A percentile compares a stretch with the other conserved stretches of the same genome.
Conservation (phyloP, 345 rosid genomes). For the Lumnitzera racemosa region DNA sequence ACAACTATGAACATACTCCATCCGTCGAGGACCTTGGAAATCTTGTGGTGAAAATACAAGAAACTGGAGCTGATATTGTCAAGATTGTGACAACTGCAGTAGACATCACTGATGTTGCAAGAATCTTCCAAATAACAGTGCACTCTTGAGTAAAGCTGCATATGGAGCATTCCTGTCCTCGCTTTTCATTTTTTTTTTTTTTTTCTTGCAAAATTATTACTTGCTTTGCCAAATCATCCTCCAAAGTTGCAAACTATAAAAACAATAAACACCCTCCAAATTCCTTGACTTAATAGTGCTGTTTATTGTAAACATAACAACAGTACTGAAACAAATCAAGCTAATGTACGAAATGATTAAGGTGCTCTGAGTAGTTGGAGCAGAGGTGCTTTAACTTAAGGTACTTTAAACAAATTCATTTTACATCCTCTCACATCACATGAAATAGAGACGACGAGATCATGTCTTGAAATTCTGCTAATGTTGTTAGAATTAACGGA, state of each 20-base stretch:
- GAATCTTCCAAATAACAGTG: conserved; percentile 73
- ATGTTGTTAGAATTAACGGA: too few species aligned
- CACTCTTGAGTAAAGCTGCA: conserved; percentile 73
- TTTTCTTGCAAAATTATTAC: not conserved
- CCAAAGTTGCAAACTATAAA: not conserved
- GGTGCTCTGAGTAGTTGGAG: too few species aligned
- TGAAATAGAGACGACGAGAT: too few species aligned
- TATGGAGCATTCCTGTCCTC: conserved; percentile 10
- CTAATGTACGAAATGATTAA: too few species aligned
- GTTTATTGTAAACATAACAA: too few species aligned
- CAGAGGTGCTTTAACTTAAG: too few species aligned
- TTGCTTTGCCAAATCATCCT: not conserved
- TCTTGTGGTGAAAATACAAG: conserved; percentile 66
- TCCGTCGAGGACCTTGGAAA: conserved; percentile 70
- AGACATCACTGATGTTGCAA: conserved; percentile 83
- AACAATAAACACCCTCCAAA: too few species aligned
- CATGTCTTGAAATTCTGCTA: too few species aligned
- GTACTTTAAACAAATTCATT: too few species aligned
- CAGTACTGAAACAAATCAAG: too few species aligned
- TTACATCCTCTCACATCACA: too few species aligned
- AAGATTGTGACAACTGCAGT: conserved; percentile 86
- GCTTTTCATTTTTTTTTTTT: not conserved
- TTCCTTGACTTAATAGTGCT: too few species aligned
- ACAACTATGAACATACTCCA: conserved; percentile 81
- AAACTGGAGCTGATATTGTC: conserved; percentile 82